Evolutionary conservation across 352 stramenopile genomes (phyloP).

Genomic region (Porosira glacialis): DNA sequence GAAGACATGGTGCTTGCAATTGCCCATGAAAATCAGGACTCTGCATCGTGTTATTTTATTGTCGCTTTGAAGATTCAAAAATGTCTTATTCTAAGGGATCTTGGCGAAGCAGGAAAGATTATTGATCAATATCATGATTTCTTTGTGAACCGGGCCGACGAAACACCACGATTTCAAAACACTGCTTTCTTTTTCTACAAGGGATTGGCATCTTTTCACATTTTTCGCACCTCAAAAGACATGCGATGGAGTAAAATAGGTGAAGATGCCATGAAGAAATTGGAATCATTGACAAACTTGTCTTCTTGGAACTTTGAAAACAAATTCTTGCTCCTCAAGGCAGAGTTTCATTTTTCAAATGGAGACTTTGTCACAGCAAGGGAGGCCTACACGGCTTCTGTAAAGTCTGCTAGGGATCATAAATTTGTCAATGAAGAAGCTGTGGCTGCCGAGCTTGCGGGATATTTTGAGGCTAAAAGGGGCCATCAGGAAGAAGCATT

Average conservation of each 20-base stretch:
- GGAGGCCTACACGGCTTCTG: constrained; percentile 12
- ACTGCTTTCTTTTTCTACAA: constrained; percentile 22
- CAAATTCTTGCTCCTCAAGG: constrained; percentile 12
- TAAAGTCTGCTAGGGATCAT: constrained; percentile 14
- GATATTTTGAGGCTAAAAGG: neutral
- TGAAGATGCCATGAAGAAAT: constrained; percentile 8
- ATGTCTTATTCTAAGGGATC: constrained; percentile 25
- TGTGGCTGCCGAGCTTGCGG: constrained; percentile 19
- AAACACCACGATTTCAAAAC: constrained; percentile 11
- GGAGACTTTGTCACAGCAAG: constrained; percentile 1
- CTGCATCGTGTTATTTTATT: constrained; percentile 5
- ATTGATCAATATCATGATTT: constrained; percentile 16
- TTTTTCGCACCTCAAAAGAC: constrained; percentile 11
- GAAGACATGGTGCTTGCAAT: constrained; percentile 7
- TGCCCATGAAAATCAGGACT: constrained; percentile 18
- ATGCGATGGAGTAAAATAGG: constrained; percentile 24
- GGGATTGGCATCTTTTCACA: constrained; percentile 27
- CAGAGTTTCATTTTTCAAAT: constrained; percentile 15
- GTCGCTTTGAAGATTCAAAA: constrained; percentile 17
- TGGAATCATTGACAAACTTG: constrained; percentile 16
- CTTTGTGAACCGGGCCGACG: constrained; percentile 12
- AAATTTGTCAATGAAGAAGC: constrained; percentile 41
- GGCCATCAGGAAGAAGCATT: neutral
- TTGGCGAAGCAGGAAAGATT: constrained; percentile 8
- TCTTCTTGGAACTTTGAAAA: constrained; percentile 38